These are phyloP conservation scores for Aurifilum marmelostoma DNA, from an alignment of 2,329 filamentous ascomycete species.

Conservation along the genomic window DNA sequence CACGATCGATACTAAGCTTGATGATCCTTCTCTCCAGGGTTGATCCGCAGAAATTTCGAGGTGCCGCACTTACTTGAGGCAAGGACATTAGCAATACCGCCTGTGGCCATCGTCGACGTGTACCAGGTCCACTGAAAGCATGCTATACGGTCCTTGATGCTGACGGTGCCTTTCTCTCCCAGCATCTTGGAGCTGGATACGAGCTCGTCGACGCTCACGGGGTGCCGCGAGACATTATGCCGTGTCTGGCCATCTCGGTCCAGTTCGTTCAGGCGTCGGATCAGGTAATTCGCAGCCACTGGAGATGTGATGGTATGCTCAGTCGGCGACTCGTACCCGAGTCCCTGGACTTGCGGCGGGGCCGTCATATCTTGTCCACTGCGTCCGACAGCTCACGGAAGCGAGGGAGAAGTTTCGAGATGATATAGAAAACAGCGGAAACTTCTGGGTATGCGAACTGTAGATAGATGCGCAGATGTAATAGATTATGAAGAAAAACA, in stretches of 20 bases:
- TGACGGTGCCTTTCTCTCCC: slow-evolving; percentile 35
- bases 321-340: slow-evolving; percentile 44
- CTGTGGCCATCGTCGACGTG: slow-evolving; percentile 67
- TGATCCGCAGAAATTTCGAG: not conserved
- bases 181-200: slow-evolving; percentile 39
- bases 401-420: slow-evolving; percentile 51
- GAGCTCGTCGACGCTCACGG: slow-evolving; percentile 38
- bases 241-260: slow-evolving; percentile 4
- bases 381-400: slow-evolving; percentile 52
- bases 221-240: slow-evolving; percentile 15
- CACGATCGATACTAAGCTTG: slow-evolving; percentile 4
- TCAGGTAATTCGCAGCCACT: slow-evolving; percentile 23
- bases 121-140: slow-evolving; percentile 77
- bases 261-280: slow-evolving; percentile 24
- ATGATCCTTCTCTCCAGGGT: not conserved
- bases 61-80: slow-evolving; percentile 49
- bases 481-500: slow-evolving; percentile 57
- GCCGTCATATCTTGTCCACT: slow-evolving; percentile 40
- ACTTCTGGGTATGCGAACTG: slow-evolving; percentile 52
- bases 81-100: slow-evolving; percentile 59
- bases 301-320: slow-evolving; percentile 36
- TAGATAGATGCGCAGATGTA: slow-evolving; percentile 56
- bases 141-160: slow-evolving; percentile 54
- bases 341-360: slow-evolving; percentile 36
- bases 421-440: slow-evolving; percentile 51